These are phyloP conservation scores for Fomitopsis serialis DNA, from an alignment of 768 basidiomycete genomes.

Conservation along the genomic window DNA sequence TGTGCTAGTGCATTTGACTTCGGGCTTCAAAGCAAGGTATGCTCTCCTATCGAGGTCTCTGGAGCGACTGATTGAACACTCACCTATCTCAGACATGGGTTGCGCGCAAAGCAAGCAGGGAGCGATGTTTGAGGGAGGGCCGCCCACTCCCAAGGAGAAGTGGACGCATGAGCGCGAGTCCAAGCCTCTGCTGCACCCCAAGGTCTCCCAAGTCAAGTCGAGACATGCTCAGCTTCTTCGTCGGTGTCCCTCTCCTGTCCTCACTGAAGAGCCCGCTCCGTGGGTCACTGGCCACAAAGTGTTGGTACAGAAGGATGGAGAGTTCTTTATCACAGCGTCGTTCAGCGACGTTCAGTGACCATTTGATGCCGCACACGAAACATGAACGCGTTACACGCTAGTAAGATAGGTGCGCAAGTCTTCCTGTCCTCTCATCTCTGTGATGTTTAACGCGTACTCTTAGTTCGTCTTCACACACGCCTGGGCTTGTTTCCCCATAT, in stretches of 20 bases:
- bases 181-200: not conserved
- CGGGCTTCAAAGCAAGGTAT: too few relatives aligned
- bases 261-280: conserved; percentile 20
- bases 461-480: not conserved
- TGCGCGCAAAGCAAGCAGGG: conserved; percentile 37
- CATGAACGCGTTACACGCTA: not conserved
- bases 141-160: not conserved
- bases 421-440: too few relatives aligned
- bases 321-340: conserved; percentile 11
- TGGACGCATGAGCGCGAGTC: not conserved
- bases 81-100: conserved; percentile 27
- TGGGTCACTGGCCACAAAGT: conserved; percentile 26
- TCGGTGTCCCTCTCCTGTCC: conserved; percentile 12
- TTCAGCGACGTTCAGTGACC: not conserved
- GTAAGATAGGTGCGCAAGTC: too few relatives aligned
- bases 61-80: not conserved
- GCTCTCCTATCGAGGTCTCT: too few relatives aligned
- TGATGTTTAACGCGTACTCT: too few relatives aligned
- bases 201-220: conserved; percentile 1
- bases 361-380: not conserved
- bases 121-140: conserved; percentile 1
- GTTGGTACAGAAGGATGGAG: conserved; percentile 24
- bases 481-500: not conserved
- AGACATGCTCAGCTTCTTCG: not conserved
- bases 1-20: not conserved